Base-by-base conservation (phyloP, 2,329 filamentous ascomycete species). In the Onygenales sp. region DNA sequence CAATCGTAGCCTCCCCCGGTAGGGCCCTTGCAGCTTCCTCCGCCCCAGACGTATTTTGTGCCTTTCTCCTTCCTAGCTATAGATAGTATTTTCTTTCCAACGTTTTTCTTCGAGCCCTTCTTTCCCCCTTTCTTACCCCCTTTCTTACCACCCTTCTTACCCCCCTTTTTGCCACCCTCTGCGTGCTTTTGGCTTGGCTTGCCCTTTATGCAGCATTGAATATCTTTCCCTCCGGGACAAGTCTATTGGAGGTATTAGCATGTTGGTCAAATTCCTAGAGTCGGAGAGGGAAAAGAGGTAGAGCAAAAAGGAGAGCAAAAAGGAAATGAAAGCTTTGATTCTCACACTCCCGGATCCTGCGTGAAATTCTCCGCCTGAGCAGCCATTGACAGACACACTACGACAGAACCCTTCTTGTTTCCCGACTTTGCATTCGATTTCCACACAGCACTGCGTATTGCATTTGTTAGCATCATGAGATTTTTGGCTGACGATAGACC, bases 31-130 rank as follows among this genome's bases (percentile, higher is more conserved):
- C 63, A 65, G 21, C 49, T 56, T 11, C 62, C 63, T 31, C 62
- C 62, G 14, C 62, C 62, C 63, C 62, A 65, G 11, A 61, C 63
- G 52, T 64, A 65, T 4, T 61, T 62, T 32, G 74, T 56, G 33
- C 75, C 75, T 36, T 76, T 61, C 49, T 73, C 70, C 55, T 70
- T 64, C 73, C 77, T 75, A 62, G 74, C 69, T 66, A 75, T 76
- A 62, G 72, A 71, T 53, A 76, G 59, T 50, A 76, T 63, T 50
- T 65, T 65, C 42, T 65, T 66, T 52, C 67, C 65, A 17, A 70
- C 62, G 32, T 17, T 31, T 31, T 42, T 42, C 39, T 42, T 50
- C 36, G 43, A 21, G 27, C 11, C 34, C 27, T 42, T 33, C 2
- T 14, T 40, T 11, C 36, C 45, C 6, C 31, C n/a, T 7, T 47